Evolutionary conservation across 2,329 filamentous ascomycete species (phyloP), one percentile per base, ranked within the genome.

Genomic region (Fusarium fujikuroi): DNA sequence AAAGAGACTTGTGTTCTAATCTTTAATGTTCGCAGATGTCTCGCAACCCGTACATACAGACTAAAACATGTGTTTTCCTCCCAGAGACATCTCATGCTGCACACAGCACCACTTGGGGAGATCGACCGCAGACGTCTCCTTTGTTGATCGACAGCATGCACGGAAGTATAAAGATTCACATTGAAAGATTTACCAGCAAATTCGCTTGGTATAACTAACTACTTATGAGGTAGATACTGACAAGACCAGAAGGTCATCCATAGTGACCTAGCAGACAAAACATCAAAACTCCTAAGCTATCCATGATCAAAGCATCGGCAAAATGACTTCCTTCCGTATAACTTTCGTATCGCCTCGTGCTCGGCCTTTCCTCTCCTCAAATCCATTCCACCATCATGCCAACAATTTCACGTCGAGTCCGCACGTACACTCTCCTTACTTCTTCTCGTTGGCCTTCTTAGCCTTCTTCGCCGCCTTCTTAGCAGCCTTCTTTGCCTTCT

Each of bases 341-440:
- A 12, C 14, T 25, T 54, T 4, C 3, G 2, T 12, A n/a, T 54
- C 19, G 2, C 9, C 12, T 16, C 4, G 2, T 19, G 2, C 6
- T 53, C 32, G 5, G 16, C 18, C 16, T 25, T 2, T 37, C 34
- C 18, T 23, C 34, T 2, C 9, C 3, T 34, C 30, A 9, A 12
- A 11, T 32, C 10, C 21, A 7, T 37, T 28, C 7, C 16, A 9
- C 7, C 28, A 18, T 16, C 28, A 18, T 16, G 1, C 2, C 9
- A 28, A n/a, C 6, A 28, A 3, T 28, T n/a, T 19, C 23, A 28
- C 1, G 0, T 18, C 5, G 9, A 5, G 5, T 19, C 3, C 7
- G 5, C 16, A 8, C 11, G 10, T 9, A 3, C 14, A 23, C 19
- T 9, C 2, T 23, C 37, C 37, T n/a, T 14, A 42, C 25, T 32